These are phyloP conservation scores for Musa troglodytarum DNA, from an alignment of 176 grass and related monocot species.

Conservation along the genomic window DNA sequence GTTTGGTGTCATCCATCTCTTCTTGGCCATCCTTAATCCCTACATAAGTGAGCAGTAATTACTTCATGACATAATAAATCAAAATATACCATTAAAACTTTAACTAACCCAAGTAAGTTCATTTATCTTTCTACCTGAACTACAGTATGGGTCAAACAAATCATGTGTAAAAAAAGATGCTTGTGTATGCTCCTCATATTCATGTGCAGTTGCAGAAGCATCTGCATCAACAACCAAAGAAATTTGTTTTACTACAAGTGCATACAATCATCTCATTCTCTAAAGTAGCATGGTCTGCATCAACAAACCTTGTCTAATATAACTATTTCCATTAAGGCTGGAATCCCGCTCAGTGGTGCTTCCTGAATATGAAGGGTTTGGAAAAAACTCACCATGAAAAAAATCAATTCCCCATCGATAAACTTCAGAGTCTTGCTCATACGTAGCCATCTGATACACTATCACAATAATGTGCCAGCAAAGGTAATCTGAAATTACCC, in stretches of 20 bases:
- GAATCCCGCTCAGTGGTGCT: slow-evolving; percentile 22
- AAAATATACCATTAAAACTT: background rate
- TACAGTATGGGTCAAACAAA: slow-evolving; percentile 35
- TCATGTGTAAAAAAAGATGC: slow-evolving; percentile 27
- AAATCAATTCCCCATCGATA: slow-evolving; percentile 34
- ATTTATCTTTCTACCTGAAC: slow-evolving; percentile 25
- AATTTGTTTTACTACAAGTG: background rate
- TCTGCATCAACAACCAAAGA: slow-evolving; percentile 32
- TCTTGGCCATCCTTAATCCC: slow-evolving; percentile 27
- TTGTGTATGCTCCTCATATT: slow-evolving; percentile 30
- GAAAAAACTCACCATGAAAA: slow-evolving; percentile 32
- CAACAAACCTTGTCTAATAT: slow-evolving; percentile 30
- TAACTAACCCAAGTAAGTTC: background rate
- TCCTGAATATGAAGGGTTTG: slow-evolving; percentile 38
- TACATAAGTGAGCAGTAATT: slow-evolving; percentile 15
- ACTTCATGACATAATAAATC: background rate
- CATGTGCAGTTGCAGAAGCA: slow-evolving; percentile 16
- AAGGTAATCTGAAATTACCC: background rate
- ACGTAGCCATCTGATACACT: slow-evolving; percentile 31
- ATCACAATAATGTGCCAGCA: background rate
- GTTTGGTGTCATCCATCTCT: slow-evolving; percentile 32
- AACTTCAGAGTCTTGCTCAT: slow-evolving; percentile 47
- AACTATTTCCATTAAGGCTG: slow-evolving; percentile 24
- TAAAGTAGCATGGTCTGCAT: background rate
- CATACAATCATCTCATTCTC: slow-evolving; percentile 20